Evolutionary conservation across 192 early-diverging fungal genomes (phyloP), one percentile per base, ranked within the genome.

Genomic region (Podila horticola): DNA sequence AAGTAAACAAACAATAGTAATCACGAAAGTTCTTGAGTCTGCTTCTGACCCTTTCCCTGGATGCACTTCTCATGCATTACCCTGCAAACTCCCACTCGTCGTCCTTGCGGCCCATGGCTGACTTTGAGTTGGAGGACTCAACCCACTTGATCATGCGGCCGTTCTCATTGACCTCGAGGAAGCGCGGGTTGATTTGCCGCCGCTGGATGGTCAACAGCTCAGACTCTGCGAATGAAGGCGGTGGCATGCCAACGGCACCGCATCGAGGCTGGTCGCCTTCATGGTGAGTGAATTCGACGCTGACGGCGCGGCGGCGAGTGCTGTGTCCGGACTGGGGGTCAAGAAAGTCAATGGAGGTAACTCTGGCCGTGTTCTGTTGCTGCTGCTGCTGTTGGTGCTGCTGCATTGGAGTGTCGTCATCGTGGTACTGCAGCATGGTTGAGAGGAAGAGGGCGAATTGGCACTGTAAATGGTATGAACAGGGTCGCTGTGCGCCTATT

Each of bases 191-290:
- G 26, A 71, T 24, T 71, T 85, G 84, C 13, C 68, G 48, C 51
- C 63, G 70, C 51, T 74, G 71, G 29, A 85, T 85, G 20, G 75
- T 72, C 19, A 79, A 75, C 49, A 85, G 79, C 73, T 85, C 79
- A 12, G 75, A 79, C 55, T 85, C 84, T 7, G 84, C 84, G 61
- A 85, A 85, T 3, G 84, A 77, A 51, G 82, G 84, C 38, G 74
- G 84, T 26, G 59, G 71, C 36, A 50, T 45, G 58, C 41, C 31
- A 3, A 57, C 19, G 33, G 31, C 20, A 24, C 38, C 48, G 36
- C 38, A 15, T 60, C 58, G 41, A n/a, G 38, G 29, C 58, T 60
- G 58, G 51, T 61, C 15, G 29, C 22, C 22, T 31, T 24, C 51
- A 48, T 41, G 31, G 52, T 24, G 29, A 34, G 48, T 24, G n/a